Percentiles rank a stretch among this genome's conserved stretches.
These are phyloP conservation scores for Medicago truncatula DNA, from an alignment of 306 rosid species.

Conservation along the genomic window DNA sequence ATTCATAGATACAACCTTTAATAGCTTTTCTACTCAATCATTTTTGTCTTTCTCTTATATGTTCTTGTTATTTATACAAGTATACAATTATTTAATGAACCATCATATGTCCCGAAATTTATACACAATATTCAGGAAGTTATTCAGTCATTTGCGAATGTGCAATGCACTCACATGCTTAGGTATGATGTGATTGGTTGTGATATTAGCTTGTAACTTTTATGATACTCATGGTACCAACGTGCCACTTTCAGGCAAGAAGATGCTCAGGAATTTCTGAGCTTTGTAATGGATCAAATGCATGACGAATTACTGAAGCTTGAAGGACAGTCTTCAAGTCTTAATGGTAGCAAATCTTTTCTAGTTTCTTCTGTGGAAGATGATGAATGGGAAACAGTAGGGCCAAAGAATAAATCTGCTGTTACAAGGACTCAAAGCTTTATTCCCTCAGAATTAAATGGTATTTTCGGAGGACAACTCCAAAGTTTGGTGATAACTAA, in stretches of 20 bases:
- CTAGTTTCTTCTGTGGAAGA: conserved; percentile 82
- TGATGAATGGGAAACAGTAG: conserved; percentile 99
- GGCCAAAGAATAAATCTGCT: conserved; percentile 92
- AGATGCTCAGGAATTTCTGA: conserved; percentile 97
- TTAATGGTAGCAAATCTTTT: conserved; percentile 62
- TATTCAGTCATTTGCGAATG: conserved; percentile 10
- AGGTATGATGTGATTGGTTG: conserved; percentile 16
- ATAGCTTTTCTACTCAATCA: conserved; percentile 6
- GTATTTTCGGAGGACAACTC: conserved; percentile 88
- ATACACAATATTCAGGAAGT: conserved; percentile 1
- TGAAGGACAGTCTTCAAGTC: conserved; percentile 64
- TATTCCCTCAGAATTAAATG: conserved; percentile 79
- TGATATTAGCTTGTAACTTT: conserved; percentile 15
- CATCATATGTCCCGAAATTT: conserved; percentile 2
- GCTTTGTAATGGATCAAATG: conserved; percentile 93
- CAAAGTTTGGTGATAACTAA: conserved; percentile 79
- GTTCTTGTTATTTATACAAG: conserved; percentile 11
- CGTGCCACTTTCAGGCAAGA: conserved; percentile 73
- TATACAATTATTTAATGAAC: background rate
- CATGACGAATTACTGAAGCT: conserved; percentile 86
- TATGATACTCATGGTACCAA: conserved; percentile 29
- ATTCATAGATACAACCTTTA: background rate
- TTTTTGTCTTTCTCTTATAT: background rate
- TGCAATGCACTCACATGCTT: conserved; percentile 30
- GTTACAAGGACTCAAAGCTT: conserved; percentile 91